Conservation (phyloP, 169 alveolate genomes). For the Eimeria praecox region DNA sequence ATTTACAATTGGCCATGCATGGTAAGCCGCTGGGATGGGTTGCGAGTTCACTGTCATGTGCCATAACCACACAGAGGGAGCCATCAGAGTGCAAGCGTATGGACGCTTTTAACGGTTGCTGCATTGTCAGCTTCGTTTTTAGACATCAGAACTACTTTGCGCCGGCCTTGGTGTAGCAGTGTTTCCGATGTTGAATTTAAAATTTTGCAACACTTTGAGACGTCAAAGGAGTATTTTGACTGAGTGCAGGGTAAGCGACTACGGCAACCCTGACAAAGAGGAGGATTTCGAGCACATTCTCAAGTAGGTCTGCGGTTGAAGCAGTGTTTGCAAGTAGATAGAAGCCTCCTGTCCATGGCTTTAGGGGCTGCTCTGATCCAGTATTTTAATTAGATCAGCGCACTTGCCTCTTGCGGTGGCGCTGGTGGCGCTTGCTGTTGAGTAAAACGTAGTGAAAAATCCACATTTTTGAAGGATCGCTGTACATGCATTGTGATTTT, state of each 20-base stretch:
- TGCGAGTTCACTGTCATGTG: background rate
- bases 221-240: background rate
- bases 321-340: background rate
- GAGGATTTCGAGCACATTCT: constrained; percentile 31
- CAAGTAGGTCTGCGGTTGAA: background rate
- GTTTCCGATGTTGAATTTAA: background rate
- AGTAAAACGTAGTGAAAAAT: background rate
- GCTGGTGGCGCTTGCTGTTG: background rate
- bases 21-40: constrained; percentile 23
- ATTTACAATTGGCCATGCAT: constrained; percentile 78
- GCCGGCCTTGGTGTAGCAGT: background rate
- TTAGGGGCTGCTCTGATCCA: no score
- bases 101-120: background rate
- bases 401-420: background rate
- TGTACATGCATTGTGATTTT: background rate
- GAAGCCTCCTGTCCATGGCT: background rate
- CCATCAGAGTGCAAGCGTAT: background rate
- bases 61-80: background rate
- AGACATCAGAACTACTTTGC: background rate
- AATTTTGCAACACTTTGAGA: background rate
- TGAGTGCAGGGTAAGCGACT: constrained; percentile 67
- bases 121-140: background rate
- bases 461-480: background rate
- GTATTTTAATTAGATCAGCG: background rate
- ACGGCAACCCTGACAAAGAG: constrained; percentile 71